These are phyloP conservation scores for Xerocomus amazonicus DNA, from an alignment of 1,284 basidiomycete species.

Conservation along the genomic window DNA sequence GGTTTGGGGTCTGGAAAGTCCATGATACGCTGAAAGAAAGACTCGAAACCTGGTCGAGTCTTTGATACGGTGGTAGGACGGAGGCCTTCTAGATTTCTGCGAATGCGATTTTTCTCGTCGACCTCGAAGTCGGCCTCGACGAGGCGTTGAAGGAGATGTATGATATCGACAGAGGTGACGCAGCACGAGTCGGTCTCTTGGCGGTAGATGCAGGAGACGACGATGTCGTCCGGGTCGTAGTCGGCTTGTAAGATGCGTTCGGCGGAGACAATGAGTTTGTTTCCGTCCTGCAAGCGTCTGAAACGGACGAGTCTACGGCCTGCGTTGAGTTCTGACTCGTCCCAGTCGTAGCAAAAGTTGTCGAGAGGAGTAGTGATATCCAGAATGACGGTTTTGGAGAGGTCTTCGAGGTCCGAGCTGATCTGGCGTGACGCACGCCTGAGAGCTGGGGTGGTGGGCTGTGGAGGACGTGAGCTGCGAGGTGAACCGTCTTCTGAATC, in stretches of 20 bases:
- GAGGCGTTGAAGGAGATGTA: constrained; percentile 87
- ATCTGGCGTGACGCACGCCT: constrained; percentile 26
- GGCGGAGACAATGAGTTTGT: constrained; percentile 61
- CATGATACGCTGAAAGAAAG: constrained; percentile 95
- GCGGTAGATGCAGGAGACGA: constrained; percentile 89
- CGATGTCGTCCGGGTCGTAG: constrained; percentile 53
- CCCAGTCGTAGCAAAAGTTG: constrained; percentile 53
- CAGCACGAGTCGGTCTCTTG: constrained; percentile 76
- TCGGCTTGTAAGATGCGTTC: constrained; percentile 58
- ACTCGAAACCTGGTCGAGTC: constrained; percentile 72
- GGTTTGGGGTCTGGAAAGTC: constrained; percentile 92
- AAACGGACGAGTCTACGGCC: constrained; percentile 74
- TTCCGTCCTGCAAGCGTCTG: constrained; percentile 56
- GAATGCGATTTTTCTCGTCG: constrained; percentile 95
- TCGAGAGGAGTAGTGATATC: constrained; percentile 55
- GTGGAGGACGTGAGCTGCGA: constrained; percentile 11
- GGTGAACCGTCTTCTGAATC: constrained; percentile 26
- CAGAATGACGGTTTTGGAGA: constrained; percentile 51
- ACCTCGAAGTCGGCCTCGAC: constrained; percentile 83
- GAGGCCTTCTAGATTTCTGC: constrained; percentile 91
- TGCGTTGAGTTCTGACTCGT: constrained; percentile 49
- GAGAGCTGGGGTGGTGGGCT: constrained; percentile 13
- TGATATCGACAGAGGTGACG: constrained; percentile 93
- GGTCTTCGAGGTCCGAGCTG: constrained; percentile 27
- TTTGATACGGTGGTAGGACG: constrained; percentile 90